These are phyloP conservation scores for Daldinia vernicosa DNA, from an alignment of 495 filamentous ascomycete species.

Conservation along the genomic window DNA sequence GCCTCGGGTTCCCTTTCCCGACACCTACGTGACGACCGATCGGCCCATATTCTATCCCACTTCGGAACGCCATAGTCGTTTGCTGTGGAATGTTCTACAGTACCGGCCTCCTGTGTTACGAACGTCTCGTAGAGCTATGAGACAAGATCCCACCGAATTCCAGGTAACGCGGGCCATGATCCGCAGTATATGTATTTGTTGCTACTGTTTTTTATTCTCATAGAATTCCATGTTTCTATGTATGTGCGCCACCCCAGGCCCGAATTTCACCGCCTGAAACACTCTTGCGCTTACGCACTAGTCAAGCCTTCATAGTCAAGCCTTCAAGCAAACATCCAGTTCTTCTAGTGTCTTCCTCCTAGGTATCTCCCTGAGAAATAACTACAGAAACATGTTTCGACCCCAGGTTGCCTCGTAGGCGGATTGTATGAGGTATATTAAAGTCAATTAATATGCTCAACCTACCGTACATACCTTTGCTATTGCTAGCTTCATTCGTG, in stretches of 20 bases:
- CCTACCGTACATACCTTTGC: background rate
- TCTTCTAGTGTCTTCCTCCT: background rate
- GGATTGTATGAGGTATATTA: background rate
- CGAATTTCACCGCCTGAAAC: background rate
- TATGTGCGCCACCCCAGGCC: background rate
- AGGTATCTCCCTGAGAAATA: background rate
- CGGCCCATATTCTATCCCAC: background rate
- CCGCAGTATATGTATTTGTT: too few relatives aligned
- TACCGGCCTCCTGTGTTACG: background rate
- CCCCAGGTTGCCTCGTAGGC: background rate
- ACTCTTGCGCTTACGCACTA: background rate
- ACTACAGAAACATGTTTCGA: background rate
- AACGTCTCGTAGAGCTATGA: background rate
- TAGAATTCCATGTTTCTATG: background rate
- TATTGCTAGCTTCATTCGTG: background rate
- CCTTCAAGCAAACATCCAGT: background rate
- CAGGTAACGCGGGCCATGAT: background rate
- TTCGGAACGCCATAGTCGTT: background rate
- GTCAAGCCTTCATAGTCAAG: background rate
- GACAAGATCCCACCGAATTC: background rate
- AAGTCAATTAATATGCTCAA: too few relatives aligned
- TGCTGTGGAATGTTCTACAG: constrained; percentile 1
- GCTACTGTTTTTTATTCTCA: too few relatives aligned
- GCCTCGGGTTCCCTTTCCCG: background rate
- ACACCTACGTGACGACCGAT: background rate